Percentiles rank a stretch among this genome's conserved stretches.
These are phyloP conservation scores for Sclerotinia spermophila DNA, from an alignment of 2,329 filamentous ascomycete genomes.

Conservation along the genomic window DNA sequence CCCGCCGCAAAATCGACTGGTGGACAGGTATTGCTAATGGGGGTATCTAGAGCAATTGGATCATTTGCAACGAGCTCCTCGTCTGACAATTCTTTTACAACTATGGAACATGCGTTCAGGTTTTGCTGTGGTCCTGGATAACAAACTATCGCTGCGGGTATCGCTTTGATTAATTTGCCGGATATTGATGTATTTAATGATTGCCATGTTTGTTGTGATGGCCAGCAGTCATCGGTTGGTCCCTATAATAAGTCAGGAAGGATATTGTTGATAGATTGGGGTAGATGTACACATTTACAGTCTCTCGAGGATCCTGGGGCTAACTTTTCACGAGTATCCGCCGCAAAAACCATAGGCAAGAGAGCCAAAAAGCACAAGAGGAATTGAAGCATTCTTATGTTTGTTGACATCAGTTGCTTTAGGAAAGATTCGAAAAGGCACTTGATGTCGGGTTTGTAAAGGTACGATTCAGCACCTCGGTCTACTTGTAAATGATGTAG, in stretches of 20 bases:
- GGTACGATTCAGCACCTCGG: neutral
- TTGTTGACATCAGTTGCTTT: neutral
- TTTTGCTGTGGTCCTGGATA: conserved; percentile 37
- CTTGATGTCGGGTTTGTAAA: neutral
- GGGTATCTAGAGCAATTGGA: conserved; percentile 42
- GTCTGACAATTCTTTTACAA: conserved; percentile 34
- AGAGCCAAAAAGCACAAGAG: neutral
- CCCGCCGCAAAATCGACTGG: neutral
- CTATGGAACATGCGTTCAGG: conserved; percentile 35
- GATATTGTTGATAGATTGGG: too few species aligned
- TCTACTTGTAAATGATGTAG: neutral
- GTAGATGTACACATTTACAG: conserved; percentile 17
- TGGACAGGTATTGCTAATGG: conserved; percentile 46
- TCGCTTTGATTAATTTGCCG: conserved; percentile 37
- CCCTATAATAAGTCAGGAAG: conserved; percentile 11
- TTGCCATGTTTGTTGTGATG: conserved; percentile 33
- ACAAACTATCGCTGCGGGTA: conserved; percentile 38
- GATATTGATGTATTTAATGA: conserved; percentile 37
- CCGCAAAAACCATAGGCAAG: neutral
- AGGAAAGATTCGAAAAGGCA: neutral
- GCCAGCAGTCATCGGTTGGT: conserved; percentile 37
- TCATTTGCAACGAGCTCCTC: conserved; percentile 40
- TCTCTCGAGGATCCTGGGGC: neutral
- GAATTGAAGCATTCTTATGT: neutral
- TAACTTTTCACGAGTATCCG: neutral